Percentiles rank a stretch among this genome's conserved stretches.
Evolutionary conservation across 108 stramenopile genomes (phyloP).

Genomic region (Fistulifera pelliculosa): DNA sequence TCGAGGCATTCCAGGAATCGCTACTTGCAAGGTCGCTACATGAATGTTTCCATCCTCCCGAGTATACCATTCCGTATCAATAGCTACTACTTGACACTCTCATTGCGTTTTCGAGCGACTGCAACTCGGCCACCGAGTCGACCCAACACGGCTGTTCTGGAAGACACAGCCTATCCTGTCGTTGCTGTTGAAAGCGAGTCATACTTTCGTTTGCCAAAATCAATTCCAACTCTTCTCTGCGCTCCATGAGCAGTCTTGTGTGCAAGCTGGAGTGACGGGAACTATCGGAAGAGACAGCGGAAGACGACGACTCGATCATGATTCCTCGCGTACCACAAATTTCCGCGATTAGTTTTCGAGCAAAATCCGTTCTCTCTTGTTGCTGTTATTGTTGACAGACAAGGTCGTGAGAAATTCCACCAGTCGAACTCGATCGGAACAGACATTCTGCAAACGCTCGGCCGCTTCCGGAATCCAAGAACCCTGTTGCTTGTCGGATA

Average conservation of each 20-base stretch:
- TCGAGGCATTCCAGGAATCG: background rate
- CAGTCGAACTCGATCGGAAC: background rate
- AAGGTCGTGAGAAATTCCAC: too few species aligned
- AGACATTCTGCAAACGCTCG: constrained; percentile 9
- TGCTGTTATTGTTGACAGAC: too few species aligned
- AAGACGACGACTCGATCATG: background rate
- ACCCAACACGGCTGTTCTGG: constrained; percentile 25
- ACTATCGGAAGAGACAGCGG: constrained; percentile 3
- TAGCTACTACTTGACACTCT: constrained; percentile 5
- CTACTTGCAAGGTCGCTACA: background rate
- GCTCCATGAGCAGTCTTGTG: background rate
- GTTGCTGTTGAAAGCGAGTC: background rate
- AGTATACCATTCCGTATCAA: constrained; percentile 25
- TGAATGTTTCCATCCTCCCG: constrained; percentile 8
- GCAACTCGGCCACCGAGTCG: constrained; percentile 14
- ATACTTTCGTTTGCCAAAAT: constrained; percentile 6
- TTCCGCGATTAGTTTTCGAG: background rate
- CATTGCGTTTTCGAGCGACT: constrained; percentile 16
- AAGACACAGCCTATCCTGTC: constrained; percentile 14
- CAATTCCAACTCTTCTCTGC: background rate
- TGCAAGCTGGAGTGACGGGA: constrained; percentile 3
- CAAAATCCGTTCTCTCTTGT: background rate
- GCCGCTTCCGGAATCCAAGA: constrained; percentile 20
- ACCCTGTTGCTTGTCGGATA: constrained; percentile 7
- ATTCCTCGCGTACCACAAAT: background rate